These are phyloP conservation scores for Silybum marianum DNA, from an alignment of 129 eudicot genomes.

Conservation along the genomic window DNA sequence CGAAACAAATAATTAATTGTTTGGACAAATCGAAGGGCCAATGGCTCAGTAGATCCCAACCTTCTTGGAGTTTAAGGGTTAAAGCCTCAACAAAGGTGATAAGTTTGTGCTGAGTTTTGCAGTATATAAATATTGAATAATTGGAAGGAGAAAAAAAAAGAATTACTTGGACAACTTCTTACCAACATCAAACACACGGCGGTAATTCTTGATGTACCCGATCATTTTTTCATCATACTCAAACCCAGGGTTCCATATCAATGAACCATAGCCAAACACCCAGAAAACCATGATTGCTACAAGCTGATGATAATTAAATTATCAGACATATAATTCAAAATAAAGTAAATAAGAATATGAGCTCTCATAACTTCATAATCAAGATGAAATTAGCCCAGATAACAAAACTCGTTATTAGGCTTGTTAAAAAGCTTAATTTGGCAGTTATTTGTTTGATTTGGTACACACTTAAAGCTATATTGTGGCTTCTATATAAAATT, in stretches of 20 bases:
- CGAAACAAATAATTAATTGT: too few relatives aligned
- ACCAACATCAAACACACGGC: slow-evolving; percentile 93
- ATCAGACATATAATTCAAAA: slow-evolving; percentile 7
- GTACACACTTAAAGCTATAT: slow-evolving; percentile 18
- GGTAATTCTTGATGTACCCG: slow-evolving; percentile 81
- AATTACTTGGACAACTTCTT: slow-evolving; percentile 18
- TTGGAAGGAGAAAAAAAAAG: too few relatives aligned
- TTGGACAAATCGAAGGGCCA: too few relatives aligned
- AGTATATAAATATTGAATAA: too few relatives aligned
- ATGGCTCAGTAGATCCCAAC: too few relatives aligned
- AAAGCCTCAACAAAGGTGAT: too few relatives aligned
- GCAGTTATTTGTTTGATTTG: slow-evolving; percentile 3
- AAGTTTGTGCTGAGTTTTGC: too few relatives aligned
- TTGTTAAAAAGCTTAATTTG: background rate
- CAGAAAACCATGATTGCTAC: slow-evolving; percentile 82
- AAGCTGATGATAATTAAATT: slow-evolving; percentile 18
- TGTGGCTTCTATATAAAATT: slow-evolving; percentile 20
- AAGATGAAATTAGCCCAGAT: background rate
- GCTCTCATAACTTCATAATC: background rate
- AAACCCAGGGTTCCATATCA: slow-evolving; percentile 98
- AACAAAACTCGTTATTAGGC: background rate
- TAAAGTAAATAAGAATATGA: background rate
- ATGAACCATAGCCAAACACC: slow-evolving; percentile 97
- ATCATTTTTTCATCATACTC: slow-evolving; percentile 81
- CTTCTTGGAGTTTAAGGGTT: too few relatives aligned